phyloP scores from a whole-genome alignment of 129 eudicot genomes.

The Lactuca saligna region DNA sequence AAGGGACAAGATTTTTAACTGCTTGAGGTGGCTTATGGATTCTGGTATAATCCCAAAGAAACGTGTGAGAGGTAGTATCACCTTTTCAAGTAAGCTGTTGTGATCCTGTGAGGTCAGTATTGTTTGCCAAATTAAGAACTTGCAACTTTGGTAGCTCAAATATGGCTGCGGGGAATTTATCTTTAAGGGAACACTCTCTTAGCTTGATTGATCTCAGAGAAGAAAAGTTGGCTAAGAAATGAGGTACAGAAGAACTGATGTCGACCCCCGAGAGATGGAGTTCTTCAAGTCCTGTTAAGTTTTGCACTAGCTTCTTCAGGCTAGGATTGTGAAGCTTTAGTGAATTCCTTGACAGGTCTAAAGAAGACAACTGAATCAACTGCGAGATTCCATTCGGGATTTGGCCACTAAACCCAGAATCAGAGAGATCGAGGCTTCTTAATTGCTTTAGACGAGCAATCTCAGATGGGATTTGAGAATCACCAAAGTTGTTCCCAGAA shows the following conservation, averaged over 20 bases:
- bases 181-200: not conserved
- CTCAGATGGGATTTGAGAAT: not conserved
- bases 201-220: conserved; percentile 10
- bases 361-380: conserved; percentile 10
- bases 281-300: not conserved
- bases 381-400: conserved; percentile 33
- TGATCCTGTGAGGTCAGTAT: conserved; percentile 25
- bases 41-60: conserved; percentile 31
- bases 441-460: not conserved
- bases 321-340: conserved; percentile 3
- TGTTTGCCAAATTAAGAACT: conserved; percentile 9
- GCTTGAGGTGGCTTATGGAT: conserved; percentile 28
- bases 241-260: conserved; percentile 20
- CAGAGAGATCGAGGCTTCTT: not conserved
- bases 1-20: not conserved
- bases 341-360: conserved; percentile 20
- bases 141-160: conserved; percentile 24
- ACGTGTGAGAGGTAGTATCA: not conserved
- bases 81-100: conserved; percentile 11
- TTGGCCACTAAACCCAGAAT: conserved; percentile 17
- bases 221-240: conserved; percentile 22
- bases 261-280: not conserved
- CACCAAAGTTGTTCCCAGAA: not conserved
- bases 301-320: conserved; percentile 1
- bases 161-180: conserved; percentile 23